Percentiles rank a stretch among this genome's conserved stretches.
Conservation (phyloP, 2,329 filamentous ascomycete species). For the Sporothrix schenckii region DNA sequence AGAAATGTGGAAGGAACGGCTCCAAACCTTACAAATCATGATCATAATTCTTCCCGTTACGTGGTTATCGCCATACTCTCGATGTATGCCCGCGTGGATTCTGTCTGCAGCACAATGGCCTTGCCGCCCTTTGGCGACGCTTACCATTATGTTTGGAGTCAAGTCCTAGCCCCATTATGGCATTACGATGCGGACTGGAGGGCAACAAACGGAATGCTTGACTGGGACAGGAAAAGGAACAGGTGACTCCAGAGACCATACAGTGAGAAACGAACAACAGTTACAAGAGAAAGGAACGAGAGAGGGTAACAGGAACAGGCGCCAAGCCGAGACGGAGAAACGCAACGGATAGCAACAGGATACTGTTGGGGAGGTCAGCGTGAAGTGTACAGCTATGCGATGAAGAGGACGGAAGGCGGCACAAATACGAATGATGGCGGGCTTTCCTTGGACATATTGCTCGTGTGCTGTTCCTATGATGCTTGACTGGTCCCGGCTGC, state of each 20-base stretch:
- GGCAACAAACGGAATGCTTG: neutral
- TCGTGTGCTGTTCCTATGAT: too few species aligned
- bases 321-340: slow-evolving; percentile 3
- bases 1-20: neutral
- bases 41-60: neutral
- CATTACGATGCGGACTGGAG: neutral
- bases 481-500: slow-evolving; percentile 18
- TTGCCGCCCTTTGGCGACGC: neutral
- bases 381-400: neutral
- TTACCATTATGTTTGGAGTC: neutral
- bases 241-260: neutral
- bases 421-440: neutral
- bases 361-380: slow-evolving; percentile 17
- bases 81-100: neutral
- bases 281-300: too few species aligned
- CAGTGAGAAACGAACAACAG: neutral
- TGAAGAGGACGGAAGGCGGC: neutral
- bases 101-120: neutral
- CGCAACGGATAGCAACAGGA: slow-evolving; percentile 24
- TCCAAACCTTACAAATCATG: slow-evolving; percentile 16
- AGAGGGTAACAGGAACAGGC: neutral
- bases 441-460: neutral
- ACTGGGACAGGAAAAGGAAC: neutral
- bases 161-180: neutral
- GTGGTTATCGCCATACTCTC: neutral